Evolutionary conservation across 2,329 filamentous ascomycete species (phyloP).

Genomic region (Sarocladium brachiariae): DNA sequence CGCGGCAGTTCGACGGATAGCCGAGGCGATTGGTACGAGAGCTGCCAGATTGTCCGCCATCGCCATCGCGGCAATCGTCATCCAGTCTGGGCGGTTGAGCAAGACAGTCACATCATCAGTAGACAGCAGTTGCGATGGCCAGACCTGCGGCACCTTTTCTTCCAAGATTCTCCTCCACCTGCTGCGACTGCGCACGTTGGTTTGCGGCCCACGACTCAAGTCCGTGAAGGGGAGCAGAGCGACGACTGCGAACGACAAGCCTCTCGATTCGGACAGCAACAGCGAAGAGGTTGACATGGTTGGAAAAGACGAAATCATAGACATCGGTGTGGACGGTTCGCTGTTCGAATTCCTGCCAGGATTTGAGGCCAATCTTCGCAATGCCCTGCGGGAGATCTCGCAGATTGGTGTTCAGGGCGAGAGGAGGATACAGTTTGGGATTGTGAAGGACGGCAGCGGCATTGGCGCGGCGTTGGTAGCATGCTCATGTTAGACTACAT

Average conservation of each 20-base stretch:
- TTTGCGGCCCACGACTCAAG: too few relatives aligned
- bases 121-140: too few relatives aligned
- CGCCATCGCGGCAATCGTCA: conserved; percentile 16
- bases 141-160: background rate
- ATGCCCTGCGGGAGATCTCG: conserved; percentile 55
- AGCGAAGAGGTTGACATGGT: conserved; percentile 28
- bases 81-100: background rate
- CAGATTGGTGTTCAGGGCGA: conserved; percentile 55
- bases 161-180: too few relatives aligned
- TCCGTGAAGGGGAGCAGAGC: too few relatives aligned
- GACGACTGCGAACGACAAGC: background rate
- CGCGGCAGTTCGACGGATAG: background rate
- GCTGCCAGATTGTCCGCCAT: conserved; percentile 15
- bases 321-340: conserved; percentile 66
- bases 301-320: conserved; percentile 24
- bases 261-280: conserved; percentile 19
- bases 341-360: conserved; percentile 66
- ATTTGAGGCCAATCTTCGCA: conserved; percentile 59
- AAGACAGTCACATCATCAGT: too few relatives aligned
- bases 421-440: conserved; percentile 59
- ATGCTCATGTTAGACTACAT: conserved; percentile 1
- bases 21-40: background rate
- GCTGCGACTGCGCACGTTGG: too few relatives aligned
- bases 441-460: conserved; percentile 67
- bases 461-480: conserved; percentile 68